Evolutionary conservation across 129 eudicot species (phyloP), one percentile per base, ranked within the genome.

Genomic region (Scalesia atractyloides): DNA sequence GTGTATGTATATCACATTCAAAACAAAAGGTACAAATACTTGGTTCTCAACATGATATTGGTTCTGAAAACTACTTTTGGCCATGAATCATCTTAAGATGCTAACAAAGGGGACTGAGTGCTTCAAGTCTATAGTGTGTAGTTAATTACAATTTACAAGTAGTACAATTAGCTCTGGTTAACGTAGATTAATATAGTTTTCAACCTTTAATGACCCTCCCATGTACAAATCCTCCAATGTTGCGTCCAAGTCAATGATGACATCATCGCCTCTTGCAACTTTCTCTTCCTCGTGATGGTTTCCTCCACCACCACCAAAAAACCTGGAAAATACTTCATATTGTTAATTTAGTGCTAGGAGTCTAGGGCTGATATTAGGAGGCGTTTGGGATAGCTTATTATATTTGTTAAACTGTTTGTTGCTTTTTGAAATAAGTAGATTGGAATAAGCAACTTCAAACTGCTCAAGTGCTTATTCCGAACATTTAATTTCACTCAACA

Each of bases 151-250:
- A 61, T 0, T 33, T 30, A 33, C 22, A 33, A 13, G 44, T 33
- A 33, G 44, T 61, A 33, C n/a, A 46, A 7, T 17, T 58, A 22
- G 37, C 37, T 24, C 37, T 24, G 17, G 64, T 24, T 24, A 58
- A 22, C 13, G 39, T 0, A 24, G 39, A 58, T 24, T 14, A 33
- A n/a, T 46, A 19, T 33, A 15, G 6, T n/a, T 36, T 30, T 70
- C 41, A 78, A 90, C 99, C 97, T 95, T 90, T 85, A 90, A 50
- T 73, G 96, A 81, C 62, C 99, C 99, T 74, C 99, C 99, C 97
- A 95, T 83, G 87, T 95, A 95, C 50, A 95, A 76, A 84, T 95
- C 99, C 76, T 95, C 99, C 75, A 95, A 73, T 49, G 96, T 76
- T 41, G 99, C 97, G 75, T 95, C 97, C 80, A 95, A 72, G 20